Conservation (phyloP, 345 rosid genomes). For the Eucalyptus globulus region DNA sequence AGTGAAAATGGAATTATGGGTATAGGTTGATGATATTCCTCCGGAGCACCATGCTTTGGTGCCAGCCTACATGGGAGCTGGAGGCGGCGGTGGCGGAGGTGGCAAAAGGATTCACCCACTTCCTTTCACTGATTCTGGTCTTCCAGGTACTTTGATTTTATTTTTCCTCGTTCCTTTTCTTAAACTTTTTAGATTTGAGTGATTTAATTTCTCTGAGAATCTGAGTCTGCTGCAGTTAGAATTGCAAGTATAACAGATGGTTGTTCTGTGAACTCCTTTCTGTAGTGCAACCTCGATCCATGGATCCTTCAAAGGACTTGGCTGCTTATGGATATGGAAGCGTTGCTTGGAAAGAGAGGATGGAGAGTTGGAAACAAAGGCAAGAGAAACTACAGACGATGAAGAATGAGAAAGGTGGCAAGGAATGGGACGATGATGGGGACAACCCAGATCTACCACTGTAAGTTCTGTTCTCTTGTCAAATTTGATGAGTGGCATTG, state of each 20-base stretch:
- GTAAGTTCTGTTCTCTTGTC: slow-evolving; percentile 12
- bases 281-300: slow-evolving; percentile 27
- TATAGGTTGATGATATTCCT: slow-evolving; percentile 23
- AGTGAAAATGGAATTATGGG: neutral
- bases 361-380: slow-evolving; percentile 28
- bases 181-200: neutral
- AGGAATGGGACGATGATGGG: slow-evolving; percentile 16
- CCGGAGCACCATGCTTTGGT: slow-evolving; percentile 37
- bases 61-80: slow-evolving; percentile 15
- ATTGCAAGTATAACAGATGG: neutral
- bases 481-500: neutral
- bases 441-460: slow-evolving; percentile 29
- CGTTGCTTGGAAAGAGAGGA: slow-evolving; percentile 48
- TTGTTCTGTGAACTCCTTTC: neutral
- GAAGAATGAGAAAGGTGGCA: slow-evolving; percentile 9
- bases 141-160: slow-evolving; percentile 4
- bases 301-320: slow-evolving; percentile 43
- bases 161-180: neutral
- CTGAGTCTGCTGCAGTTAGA: neutral
- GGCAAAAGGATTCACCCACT: slow-evolving; percentile 20
- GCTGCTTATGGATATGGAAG: slow-evolving; percentile 49
- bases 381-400: slow-evolving; percentile 13
- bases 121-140: slow-evolving; percentile 4
- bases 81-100: neutral
- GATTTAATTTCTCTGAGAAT: neutral